These are phyloP conservation scores for Psophocarpus tetragonolobus DNA, from an alignment of 306 rosid genomes.

Conservation along the genomic window DNA sequence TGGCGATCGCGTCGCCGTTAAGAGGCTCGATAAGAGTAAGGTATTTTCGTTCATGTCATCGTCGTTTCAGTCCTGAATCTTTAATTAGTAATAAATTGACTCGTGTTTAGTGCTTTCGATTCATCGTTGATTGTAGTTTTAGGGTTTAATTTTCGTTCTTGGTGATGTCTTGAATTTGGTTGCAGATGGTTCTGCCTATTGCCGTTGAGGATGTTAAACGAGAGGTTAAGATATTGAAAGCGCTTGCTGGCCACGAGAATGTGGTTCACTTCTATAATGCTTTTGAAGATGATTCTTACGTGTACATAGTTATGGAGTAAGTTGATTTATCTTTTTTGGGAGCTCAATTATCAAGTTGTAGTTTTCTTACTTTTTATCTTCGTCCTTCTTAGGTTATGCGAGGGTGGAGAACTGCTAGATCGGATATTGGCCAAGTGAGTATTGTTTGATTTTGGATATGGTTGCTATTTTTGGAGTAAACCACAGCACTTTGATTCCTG, in stretches of 20 bases:
- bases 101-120: not conserved
- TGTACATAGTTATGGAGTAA: slow-evolving; percentile 90
- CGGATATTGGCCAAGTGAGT: slow-evolving; percentile 86
- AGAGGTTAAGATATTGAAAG: slow-evolving; percentile 73
- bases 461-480: not conserved
- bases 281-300: slow-evolving; percentile 77
- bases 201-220: slow-evolving; percentile 88
- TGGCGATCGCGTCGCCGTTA: slow-evolving; percentile 83
- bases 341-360: not conserved
- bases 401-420: slow-evolving; percentile 90
- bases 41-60: slow-evolving; percentile 28
- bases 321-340: slow-evolving; percentile 30
- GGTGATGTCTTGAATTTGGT: slow-evolving; percentile 32
- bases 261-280: slow-evolving; percentile 74
- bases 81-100: not conserved
- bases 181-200: slow-evolving; percentile 80
- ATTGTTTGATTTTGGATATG: slow-evolving; percentile 15
- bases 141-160: not conserved
- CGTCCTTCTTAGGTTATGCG: slow-evolving; percentile 59
- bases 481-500: not conserved
- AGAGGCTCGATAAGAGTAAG: slow-evolving; percentile 78
- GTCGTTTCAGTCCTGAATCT: not conserved
- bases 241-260: slow-evolving; percentile 77
- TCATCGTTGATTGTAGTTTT: not conserved
- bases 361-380: not conserved